Base-by-base conservation (phyloP, 2,329 filamentous ascomycete species). In the Verticillium nubilum region DNA sequence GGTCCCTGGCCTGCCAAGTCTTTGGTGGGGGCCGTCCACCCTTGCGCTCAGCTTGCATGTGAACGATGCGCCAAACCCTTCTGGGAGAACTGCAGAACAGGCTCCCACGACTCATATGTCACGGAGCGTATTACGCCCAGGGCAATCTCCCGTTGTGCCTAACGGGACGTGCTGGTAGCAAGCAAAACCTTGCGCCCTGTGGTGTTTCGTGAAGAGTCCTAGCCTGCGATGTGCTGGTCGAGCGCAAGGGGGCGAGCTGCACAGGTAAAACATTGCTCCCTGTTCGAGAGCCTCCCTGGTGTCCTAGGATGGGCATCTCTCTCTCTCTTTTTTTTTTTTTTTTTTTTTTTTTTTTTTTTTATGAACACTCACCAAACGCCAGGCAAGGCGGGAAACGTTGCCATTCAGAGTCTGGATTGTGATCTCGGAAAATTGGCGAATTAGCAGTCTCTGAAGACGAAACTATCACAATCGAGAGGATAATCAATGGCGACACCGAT, bases 251-350 rank as follows among this genome's bases (percentile, higher is more conserved):
- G 37, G 53, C 19, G 29, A 54, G 15, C 27, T n/a, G 47, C 31
- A 26, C 54, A 23, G n/a, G 53, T 54, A 47, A 60, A 56, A 60
- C 60, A 27, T 60, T 5, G 23, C 55, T n/a, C n/a, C n/a, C n/a
- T 54, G 55, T 29, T 60, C 29, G 27, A 6, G 23, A 28, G 23
- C 15, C 29, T 31, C 29, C 29, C 7, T 31, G 12, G 33, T 15
- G 33, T 17, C 13, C 33, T 37, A 17, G 33, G 33, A n/a, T 37
- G 15, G n/a, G 17, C 15, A 13, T 15, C 13, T 17, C 33, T 37
- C 13, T 17, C 33, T 37, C 33, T 5, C 33, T 13, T 37, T 6
- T 47, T 23, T 47, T 7, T 4, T 7, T 47, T 9, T n/a, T n/a
- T n/a, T n/a, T n/a, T n/a, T n/a, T n/a, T n/a, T n/a, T n/a, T n/a